Evolutionary conservation across 1,284 basidiomycete species (phyloP).

Genomic region (Naganishia sp.): DNA sequence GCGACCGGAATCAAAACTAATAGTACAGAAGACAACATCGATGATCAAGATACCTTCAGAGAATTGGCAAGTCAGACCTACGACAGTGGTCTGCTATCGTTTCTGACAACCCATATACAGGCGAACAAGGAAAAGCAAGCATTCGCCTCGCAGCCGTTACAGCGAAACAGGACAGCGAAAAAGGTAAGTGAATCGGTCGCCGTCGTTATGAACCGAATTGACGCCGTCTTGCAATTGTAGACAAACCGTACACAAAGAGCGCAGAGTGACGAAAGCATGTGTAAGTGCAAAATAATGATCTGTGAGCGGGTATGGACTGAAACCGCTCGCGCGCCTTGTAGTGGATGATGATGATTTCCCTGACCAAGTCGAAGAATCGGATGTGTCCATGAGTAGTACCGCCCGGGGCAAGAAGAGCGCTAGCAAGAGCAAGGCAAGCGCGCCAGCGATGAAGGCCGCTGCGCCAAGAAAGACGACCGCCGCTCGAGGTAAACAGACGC

Average conservation of each 20-base stretch:
- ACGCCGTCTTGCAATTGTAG: background rate
- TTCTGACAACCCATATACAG: constrained; percentile 7
- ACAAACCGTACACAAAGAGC: constrained; percentile 59
- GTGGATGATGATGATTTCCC: constrained; percentile 55
- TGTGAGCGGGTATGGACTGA: background rate
- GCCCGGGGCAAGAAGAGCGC: constrained; percentile 37
- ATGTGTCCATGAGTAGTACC: constrained; percentile 57
- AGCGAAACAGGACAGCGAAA: constrained; percentile 57
- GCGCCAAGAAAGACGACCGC: constrained; percentile 58
- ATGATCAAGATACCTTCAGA: constrained; percentile 25
- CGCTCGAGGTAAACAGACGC: constrained; percentile 45
- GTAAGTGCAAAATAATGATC: constrained; percentile 52
- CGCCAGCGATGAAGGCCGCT: constrained; percentile 48
- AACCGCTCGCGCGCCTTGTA: constrained; percentile 38
- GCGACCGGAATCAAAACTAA: constrained; percentile 46
- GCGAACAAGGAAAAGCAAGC: constrained; percentile 67
- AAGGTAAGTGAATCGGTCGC: constrained; percentile 56
- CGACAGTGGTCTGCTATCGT: background rate
- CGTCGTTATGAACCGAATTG: constrained; percentile 41
- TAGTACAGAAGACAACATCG: constrained; percentile 24
- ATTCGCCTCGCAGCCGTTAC: constrained; percentile 30
- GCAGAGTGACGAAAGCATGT: constrained; percentile 71
- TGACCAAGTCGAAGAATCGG: constrained; percentile 43
- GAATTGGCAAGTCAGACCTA: constrained; percentile 10
- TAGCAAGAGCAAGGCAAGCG: constrained; percentile 37